phyloP scores from a whole-genome alignment of 345 rosid genomes.

The Cardamine resedifolia region DNA sequence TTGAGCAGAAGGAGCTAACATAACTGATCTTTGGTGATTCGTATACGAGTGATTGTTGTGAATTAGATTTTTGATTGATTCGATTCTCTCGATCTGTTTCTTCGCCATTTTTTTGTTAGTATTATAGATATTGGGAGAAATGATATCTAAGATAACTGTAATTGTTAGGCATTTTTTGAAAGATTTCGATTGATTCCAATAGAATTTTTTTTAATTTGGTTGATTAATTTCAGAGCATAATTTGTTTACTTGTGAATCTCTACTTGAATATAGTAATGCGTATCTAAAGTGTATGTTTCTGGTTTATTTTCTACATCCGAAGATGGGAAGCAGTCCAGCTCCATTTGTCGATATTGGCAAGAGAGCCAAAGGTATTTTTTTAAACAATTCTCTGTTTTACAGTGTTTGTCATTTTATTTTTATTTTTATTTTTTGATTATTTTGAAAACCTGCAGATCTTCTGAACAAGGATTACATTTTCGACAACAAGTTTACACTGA shows the following conservation, averaged over 20 bases:
- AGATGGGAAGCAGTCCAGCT: slow-evolving; percentile 72
- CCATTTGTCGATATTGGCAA: slow-evolving; percentile 75
- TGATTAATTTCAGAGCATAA: not conserved
- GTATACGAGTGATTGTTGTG: not conserved
- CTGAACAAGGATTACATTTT: slow-evolving; percentile 69
- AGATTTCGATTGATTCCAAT: not conserved
- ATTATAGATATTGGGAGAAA: not conserved
- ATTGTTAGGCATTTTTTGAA: slow-evolving; percentile 3
- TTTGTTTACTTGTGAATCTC: not conserved
- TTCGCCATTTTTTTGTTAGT: not conserved
- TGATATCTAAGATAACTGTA: not conserved
- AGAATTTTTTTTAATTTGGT: not conserved
- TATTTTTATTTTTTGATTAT: not conserved
- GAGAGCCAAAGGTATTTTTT: slow-evolving; percentile 63
- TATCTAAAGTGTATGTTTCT: not conserved
- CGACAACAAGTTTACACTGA: slow-evolving; percentile 72
- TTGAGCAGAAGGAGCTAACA: slow-evolving; percentile 5
- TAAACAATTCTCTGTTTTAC: not conserved
- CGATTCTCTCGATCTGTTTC: slow-evolving; percentile 19
- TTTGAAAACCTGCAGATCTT: slow-evolving; percentile 53
- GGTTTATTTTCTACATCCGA: slow-evolving; percentile 13
- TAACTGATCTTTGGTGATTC: not conserved
- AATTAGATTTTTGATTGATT: slow-evolving; percentile 17
- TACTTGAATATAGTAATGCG: not conserved
- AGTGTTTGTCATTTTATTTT: slow-evolving; percentile 14